Percentiles rank a stretch among this genome's conserved stretches.
Conservation (phyloP, 148 eudicot genomes). For the Heliamphora exappendiculata region DNA sequence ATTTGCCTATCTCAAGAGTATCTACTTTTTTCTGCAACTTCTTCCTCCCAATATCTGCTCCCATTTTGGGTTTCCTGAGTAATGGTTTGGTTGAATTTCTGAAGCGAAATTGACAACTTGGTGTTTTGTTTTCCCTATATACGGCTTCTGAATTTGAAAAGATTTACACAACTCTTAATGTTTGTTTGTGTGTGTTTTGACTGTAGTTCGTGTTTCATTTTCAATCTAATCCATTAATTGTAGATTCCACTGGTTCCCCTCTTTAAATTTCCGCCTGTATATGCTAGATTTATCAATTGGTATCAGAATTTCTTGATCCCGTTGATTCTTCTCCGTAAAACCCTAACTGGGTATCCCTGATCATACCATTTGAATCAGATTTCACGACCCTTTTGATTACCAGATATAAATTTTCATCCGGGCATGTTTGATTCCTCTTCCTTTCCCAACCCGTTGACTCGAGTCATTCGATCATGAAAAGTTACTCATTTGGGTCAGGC, state of each 20-base stretch:
- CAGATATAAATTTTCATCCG: slow-evolving; percentile 1
- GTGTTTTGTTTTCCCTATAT: too few species aligned
- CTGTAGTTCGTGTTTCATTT: not conserved
- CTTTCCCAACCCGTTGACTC: slow-evolving; percentile 1
- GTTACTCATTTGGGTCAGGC: slow-evolving; percentile 40
- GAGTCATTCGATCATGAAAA: slow-evolving; percentile 46
- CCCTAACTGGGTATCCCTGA: not conserved
- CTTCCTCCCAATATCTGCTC: too few species aligned
- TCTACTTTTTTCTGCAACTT: too few species aligned
- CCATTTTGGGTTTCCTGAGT: too few species aligned
- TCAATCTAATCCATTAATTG: not conserved
- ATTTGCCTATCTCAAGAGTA: too few species aligned
- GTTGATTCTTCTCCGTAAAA: not conserved
- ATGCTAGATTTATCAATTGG: not conserved
- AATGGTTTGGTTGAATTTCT: too few species aligned
- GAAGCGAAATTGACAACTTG: too few species aligned
- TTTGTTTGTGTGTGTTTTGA: too few species aligned
- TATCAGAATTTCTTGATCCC: not conserved
- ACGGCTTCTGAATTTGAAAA: too few species aligned
- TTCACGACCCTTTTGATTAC: not conserved
- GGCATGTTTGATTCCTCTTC: slow-evolving; percentile 7
- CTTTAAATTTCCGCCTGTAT: not conserved
- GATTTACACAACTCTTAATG: too few species aligned
- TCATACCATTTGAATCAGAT: not conserved
- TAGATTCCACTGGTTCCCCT: too few species aligned